A percentile compares a stretch with the other conserved stretches of the same genome.
phyloP scores from a whole-genome alignment of 768 basidiomycete species.

The Scleroderma bovista region DNA sequence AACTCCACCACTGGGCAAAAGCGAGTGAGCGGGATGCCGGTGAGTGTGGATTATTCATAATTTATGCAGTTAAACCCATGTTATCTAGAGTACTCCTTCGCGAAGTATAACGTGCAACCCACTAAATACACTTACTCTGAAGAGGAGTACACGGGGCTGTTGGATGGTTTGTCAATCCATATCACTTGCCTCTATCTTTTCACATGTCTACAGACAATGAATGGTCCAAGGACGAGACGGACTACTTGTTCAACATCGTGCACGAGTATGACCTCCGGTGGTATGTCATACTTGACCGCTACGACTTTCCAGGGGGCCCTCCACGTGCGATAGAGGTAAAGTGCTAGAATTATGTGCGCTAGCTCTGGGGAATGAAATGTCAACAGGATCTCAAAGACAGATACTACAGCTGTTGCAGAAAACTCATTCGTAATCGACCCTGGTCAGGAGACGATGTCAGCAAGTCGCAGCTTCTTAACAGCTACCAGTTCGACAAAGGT shows the following conservation, averaged over 20 bases:
- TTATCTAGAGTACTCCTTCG: constrained; percentile 67
- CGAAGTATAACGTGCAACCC: constrained; percentile 72
- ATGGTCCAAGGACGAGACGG: constrained; percentile 93
- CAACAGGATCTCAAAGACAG: constrained; percentile 86
- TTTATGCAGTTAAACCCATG: background rate
- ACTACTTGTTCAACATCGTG: constrained; percentile 80
- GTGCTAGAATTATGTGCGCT: background rate
- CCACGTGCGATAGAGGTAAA: constrained; percentile 65
- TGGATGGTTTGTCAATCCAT: constrained; percentile 51
- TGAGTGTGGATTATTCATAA: constrained; percentile 25
- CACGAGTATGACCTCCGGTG: constrained; percentile 84
- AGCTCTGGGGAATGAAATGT: background rate
- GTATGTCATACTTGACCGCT: constrained; percentile 87
- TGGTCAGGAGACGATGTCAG: constrained; percentile 77
- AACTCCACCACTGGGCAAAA: constrained; percentile 82
- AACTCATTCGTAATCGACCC: constrained; percentile 77
- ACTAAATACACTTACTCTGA: constrained; percentile 68
- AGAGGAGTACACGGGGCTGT: constrained; percentile 79
- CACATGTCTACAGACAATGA: constrained; percentile 48
- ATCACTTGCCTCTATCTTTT: background rate
- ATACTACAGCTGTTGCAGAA: constrained; percentile 88
- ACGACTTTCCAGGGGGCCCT: constrained; percentile 59
- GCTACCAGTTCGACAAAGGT: constrained; percentile 89
- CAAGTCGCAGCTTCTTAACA: constrained; percentile 61
- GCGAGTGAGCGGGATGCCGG: constrained; percentile 51